These are phyloP conservation scores for Ogataea wickerhamii DNA, from an alignment of 805 yeast genomes.

Conservation along the genomic window DNA sequence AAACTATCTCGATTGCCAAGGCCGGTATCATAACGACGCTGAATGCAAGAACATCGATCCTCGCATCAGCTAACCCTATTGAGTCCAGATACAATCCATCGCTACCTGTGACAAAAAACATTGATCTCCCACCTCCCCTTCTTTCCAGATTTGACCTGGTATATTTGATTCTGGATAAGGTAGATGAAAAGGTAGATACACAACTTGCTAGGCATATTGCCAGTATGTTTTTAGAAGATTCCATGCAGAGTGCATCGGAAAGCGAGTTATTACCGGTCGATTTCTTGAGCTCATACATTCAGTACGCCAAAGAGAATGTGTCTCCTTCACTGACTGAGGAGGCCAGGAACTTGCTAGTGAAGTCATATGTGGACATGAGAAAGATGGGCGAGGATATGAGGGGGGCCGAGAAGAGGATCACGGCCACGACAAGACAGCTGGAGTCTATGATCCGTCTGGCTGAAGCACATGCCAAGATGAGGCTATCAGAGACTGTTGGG, in stretches of 20 bases:
- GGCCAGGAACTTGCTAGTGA: conserved; percentile 82
- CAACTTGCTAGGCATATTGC: conserved; percentile 89
- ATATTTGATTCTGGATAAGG: conserved; percentile 86
- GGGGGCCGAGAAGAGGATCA: conserved; percentile 81
- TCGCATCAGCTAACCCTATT: conserved; percentile 97
- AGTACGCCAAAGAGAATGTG: conserved; percentile 84
- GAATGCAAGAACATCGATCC: conserved; percentile 91
- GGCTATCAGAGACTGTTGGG: conserved; percentile 68
- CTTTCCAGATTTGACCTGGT: conserved; percentile 94
- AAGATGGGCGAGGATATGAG: conserved; percentile 89
- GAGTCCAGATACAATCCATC: conserved; percentile 94
- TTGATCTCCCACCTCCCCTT: conserved; percentile 94
- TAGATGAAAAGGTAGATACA: conserved; percentile 81
- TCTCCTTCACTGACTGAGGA: conserved; percentile 77
- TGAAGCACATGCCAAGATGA: conserved; percentile 98
- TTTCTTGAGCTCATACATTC: conserved; percentile 81
- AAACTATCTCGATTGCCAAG: conserved; percentile 95
- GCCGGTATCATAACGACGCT: conserved; percentile 97
- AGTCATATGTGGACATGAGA: conserved; percentile 89
- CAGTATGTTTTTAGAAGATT: conserved; percentile 85
- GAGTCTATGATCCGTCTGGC: conserved; percentile 93
- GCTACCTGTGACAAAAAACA: conserved; percentile 89
- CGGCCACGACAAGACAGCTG: conserved; percentile 96
- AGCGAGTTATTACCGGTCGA: conserved; percentile 80
- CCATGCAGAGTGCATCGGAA: conserved; percentile 65